Base-by-base conservation (phyloP, 1,284 basidiomycete species). In the Rhizoctonia solani region DNA sequence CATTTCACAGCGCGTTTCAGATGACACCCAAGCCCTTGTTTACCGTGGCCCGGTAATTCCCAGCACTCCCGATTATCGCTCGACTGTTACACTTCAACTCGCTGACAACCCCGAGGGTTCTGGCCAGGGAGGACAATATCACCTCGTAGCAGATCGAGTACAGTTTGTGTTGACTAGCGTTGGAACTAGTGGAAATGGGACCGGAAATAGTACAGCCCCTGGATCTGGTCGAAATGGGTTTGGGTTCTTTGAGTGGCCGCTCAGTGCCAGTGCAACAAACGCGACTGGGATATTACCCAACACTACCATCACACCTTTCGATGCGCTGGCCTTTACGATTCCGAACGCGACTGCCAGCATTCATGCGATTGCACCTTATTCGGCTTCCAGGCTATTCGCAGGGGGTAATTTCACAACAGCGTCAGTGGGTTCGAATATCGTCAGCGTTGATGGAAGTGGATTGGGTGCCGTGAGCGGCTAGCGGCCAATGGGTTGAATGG, bases 1-100 rank as follows among this genome's bases (percentile, higher is more conserved):
- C 0, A 78, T 99, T 47, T 86, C 88, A 1, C 90, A 98, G 75
- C 83, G 84, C 71, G 92, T 90, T 68, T 76, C 81, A 13, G 77
- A 84, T 1, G 93, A 98, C 74, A 79, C 80, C 11, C 76, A 79
- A 6, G 78, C 82, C 1, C 77, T 84, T 11, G 81, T 99, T 65
- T 99, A 96, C 78, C 85, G 82, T 66, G 95, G 95, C 14, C 86
- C 88, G 11, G 83, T 98, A 42, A 81, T 90, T 29, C 89, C 90
- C 3, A 84, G 88, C 0, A 85, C 87, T 0, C 81, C 85, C 3
- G 76, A 84, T 54, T 95, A 95, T 75, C 84, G 83, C 29, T 86
- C 87, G 13, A 93, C 89, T 0, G 82, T 97, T 67, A 83, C 82
- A 21, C 87, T 93, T 81, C 81, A 81, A 9, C 81, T 93, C 56